Conservation (phyloP, 768 basidiomycete species). For the Brasilioporus rufonigricans region DNA sequence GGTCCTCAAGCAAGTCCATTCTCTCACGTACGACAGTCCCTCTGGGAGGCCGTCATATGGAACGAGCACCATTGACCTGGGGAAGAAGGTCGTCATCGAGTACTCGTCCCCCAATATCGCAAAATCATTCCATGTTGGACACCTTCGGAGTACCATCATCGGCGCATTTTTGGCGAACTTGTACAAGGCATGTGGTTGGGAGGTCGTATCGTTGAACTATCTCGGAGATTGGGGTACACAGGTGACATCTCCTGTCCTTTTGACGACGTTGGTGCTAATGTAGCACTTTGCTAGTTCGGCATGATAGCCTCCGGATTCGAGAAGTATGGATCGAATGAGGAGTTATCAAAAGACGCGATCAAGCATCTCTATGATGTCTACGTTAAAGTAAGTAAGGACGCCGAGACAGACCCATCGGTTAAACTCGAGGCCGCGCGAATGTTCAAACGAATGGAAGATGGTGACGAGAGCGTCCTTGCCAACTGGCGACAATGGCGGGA, state of each 20-base stretch:
- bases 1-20: slow-evolving; percentile 71
- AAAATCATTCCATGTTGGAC: slow-evolving; percentile 97
- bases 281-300: slow-evolving; percentile 54
- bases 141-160: slow-evolving; percentile 96
- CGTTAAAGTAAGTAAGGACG: slow-evolving; percentile 89
- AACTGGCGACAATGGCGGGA: slow-evolving; percentile 95
- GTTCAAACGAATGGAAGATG: slow-evolving; percentile 96
- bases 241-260: slow-evolving; percentile 40
- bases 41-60: slow-evolving; percentile 74
- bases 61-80: slow-evolving; percentile 69
- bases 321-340: slow-evolving; percentile 84
- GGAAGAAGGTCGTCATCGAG: slow-evolving; percentile 85
- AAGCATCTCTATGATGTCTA: slow-evolving; percentile 94
- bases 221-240: slow-evolving; percentile 99
- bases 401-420: slow-evolving; percentile 65
- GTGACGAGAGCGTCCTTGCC: slow-evolving; percentile 76
- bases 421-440: slow-evolving; percentile 76
- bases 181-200: slow-evolving; percentile 91
- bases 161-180: slow-evolving; percentile 92
- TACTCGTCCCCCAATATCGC: slow-evolving; percentile 98
- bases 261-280: neutral
- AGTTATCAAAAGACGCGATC: slow-evolving; percentile 84
- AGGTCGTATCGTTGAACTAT: slow-evolving; percentile 90
- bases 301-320: slow-evolving; percentile 89
- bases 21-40: slow-evolving; percentile 61